These are phyloP conservation scores for Hortaea sp. DNA, from an alignment of 2,329 filamentous ascomycete species.

Conservation along the genomic window DNA sequence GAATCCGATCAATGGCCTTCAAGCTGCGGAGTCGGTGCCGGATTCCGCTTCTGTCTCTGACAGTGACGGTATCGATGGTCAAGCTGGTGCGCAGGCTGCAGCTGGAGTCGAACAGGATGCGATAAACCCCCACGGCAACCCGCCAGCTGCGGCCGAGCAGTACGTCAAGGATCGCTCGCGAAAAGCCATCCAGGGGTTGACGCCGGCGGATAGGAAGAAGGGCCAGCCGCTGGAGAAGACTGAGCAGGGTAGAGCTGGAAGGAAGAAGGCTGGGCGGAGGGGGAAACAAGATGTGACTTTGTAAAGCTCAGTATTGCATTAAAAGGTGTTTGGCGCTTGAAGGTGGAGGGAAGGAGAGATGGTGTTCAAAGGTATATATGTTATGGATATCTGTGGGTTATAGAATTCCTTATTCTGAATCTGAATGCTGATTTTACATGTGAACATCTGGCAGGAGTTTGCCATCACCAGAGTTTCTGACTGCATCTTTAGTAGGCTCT, in stretches of 20 bases:
- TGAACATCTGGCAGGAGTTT: too few species aligned
- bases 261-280: background rate
- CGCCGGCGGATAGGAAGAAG: background rate
- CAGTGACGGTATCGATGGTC: background rate
- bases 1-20: too few species aligned
- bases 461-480: too few species aligned
- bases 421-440: too few species aligned
- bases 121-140: background rate
- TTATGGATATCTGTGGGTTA: too few species aligned
- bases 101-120: too few species aligned
- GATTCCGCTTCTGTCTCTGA: background rate
- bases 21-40: background rate
- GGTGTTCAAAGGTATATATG: too few species aligned
- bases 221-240: background rate
- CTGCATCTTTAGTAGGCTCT: too few species aligned
- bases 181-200: background rate
- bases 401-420: too few species aligned
- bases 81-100: too few species aligned
- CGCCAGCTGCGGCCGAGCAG: background rate
- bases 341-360: too few species aligned
- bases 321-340: too few species aligned
- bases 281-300: background rate
- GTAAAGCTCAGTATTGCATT: background rate
- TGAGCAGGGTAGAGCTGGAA: background rate
- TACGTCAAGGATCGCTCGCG: background rate